These are phyloP conservation scores for Neurospora tetraspora DNA, from an alignment of 495 filamentous ascomycete genomes.

Conservation along the genomic window DNA sequence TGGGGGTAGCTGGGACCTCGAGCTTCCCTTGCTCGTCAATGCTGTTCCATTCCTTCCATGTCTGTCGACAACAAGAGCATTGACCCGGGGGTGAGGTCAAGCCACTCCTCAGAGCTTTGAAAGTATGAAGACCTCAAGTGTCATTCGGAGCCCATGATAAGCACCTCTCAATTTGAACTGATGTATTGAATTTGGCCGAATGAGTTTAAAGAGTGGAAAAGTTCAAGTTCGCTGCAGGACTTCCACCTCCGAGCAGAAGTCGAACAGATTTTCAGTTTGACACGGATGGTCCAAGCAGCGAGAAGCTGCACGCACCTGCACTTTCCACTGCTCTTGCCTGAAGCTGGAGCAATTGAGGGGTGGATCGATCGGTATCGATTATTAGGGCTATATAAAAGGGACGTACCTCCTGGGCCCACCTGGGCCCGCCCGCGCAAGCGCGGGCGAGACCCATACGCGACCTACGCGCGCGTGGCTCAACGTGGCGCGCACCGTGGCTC, in stretches of 20 bases:
- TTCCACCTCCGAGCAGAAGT: not conserved
- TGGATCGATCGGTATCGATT: no score
- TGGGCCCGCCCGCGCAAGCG: no score
- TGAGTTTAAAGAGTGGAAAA: not conserved
- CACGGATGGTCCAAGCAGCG: not conserved
- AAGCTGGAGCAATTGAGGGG: not conserved
- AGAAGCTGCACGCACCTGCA: not conserved
- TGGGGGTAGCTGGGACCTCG: constrained; percentile 10
- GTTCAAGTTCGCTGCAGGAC: not conserved
- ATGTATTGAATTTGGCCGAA: not conserved
- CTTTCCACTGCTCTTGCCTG: not conserved
- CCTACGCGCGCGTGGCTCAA: no score
- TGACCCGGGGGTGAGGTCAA: not conserved
- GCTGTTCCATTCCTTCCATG: not conserved
- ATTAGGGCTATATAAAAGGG: no score
- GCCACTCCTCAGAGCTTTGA: not conserved
- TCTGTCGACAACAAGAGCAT: not conserved
- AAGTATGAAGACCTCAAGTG: not conserved
- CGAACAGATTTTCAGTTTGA: not conserved
- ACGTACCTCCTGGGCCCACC: no score
- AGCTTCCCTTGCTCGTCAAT: constrained; percentile 9
- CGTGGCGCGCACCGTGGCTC: no score
- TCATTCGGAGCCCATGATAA: not conserved
- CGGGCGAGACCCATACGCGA: no score
- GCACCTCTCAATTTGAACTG: not conserved